A percentile compares a stretch with the other conserved stretches of the same genome.
Evolutionary conservation across 495 filamentous ascomycete genomes (phyloP).

Genomic region (Annulohypoxylon moriforme): DNA sequence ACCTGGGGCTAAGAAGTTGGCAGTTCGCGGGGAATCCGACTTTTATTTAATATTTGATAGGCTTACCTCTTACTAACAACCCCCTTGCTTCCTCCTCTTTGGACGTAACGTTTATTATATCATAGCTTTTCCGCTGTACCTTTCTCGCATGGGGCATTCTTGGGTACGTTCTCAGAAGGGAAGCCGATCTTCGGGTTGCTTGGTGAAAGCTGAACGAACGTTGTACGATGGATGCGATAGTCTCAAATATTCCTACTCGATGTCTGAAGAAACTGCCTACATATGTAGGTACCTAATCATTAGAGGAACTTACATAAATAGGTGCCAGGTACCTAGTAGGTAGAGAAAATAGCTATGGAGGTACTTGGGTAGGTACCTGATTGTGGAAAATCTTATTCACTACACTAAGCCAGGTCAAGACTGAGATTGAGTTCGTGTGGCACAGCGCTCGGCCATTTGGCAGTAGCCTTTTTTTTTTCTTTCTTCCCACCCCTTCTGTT

Average conservation of each 20-base stretch:
- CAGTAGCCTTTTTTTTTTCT: neutral
- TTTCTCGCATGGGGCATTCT: conserved; percentile 7
- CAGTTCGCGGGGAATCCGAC: neutral
- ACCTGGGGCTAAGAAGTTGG: neutral
- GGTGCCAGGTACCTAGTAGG: no score
- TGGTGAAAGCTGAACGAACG: neutral
- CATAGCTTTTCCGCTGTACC: conserved; percentile 18
- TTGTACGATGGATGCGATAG: neutral
- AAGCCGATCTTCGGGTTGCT: neutral
- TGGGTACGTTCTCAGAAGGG: conserved; percentile 1
- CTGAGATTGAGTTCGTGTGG: conserved; percentile 19
- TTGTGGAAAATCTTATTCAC: no score
- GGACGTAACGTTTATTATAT: conserved; percentile 27
- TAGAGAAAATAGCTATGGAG: no score
- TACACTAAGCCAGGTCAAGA: no score
- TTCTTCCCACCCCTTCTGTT: no score
- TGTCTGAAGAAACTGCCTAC: no score
- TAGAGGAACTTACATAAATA: no score
- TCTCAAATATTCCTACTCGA: no score
- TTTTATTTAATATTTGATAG: conserved; percentile 5
- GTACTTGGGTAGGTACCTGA: no score
- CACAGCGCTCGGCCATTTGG: conserved; percentile 14
- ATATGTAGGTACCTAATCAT: no score
- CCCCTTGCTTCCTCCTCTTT: conserved; percentile 34
- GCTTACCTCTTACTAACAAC: conserved; percentile 7